A percentile compares a stretch with the other conserved stretches of the same genome.
Evolutionary conservation across 805 yeast genomes (phyloP).

Genomic region (Saturnispora diversa): DNA sequence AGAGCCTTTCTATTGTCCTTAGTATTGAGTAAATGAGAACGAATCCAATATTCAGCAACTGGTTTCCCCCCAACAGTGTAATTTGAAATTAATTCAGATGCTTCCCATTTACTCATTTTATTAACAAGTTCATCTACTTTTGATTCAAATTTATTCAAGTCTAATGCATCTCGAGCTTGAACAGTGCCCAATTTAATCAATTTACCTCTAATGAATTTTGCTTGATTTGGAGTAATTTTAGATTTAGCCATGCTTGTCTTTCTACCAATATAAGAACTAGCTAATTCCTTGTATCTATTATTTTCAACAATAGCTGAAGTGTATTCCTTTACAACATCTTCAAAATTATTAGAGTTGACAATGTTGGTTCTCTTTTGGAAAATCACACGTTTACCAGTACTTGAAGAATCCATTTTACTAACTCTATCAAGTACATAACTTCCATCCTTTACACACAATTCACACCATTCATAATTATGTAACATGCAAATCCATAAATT

Average conservation of each 20-base stretch:
- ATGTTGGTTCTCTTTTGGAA: constrained; percentile 1
- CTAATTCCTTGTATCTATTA: neutral
- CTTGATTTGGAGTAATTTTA: constrained; percentile 4
- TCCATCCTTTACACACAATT: constrained; percentile 13
- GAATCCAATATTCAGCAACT: constrained; percentile 24
- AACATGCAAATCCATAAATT: constrained; percentile 3
- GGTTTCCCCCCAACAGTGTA: constrained; percentile 25
- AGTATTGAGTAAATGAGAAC: constrained; percentile 19
- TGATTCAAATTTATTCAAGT: constrained; percentile 16
- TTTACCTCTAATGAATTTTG: constrained; percentile 11
- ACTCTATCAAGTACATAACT: constrained; percentile 9
- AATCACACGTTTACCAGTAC: too few relatives aligned
- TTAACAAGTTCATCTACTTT: constrained; percentile 16
- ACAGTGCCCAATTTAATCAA: constrained; percentile 17
- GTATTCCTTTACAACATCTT: neutral
- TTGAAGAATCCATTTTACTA: constrained; percentile 10
- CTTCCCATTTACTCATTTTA: neutral
- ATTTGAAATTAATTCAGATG: constrained; percentile 25
- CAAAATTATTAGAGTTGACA: constrained; percentile 7
- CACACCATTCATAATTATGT: constrained; percentile 6
- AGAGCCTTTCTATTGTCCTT: constrained; percentile 16
- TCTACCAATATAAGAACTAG: neutral
- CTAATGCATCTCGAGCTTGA: constrained; percentile 18
- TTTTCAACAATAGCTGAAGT: constrained; percentile 1
- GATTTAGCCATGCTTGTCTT: constrained; percentile 2